These are phyloP conservation scores for Raddia guianensis DNA, from an alignment of 176 grass and related monocot species.

Conservation along the genomic window DNA sequence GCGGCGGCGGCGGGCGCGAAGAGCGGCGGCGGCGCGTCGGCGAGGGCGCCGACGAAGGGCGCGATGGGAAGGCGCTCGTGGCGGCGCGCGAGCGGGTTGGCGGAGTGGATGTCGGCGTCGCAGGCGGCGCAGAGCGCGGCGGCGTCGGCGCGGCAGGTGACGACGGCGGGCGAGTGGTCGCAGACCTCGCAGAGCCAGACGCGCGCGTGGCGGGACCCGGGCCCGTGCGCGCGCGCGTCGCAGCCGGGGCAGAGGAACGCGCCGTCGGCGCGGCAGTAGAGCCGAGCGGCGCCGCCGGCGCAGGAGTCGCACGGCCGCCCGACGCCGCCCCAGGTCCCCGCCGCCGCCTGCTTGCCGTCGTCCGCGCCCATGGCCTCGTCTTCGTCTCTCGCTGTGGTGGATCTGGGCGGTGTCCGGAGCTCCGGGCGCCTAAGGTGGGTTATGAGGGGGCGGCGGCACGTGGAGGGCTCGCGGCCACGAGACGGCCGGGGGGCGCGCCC, in stretches of 20 bases:
- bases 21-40: conserved; percentile 35
- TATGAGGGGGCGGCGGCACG: conserved; percentile 36
- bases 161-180: conserved; percentile 57
- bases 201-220: conserved; percentile 49
- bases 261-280: conserved; percentile 55
- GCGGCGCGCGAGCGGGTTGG: conserved; percentile 81
- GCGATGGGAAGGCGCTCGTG: conserved; percentile 75
- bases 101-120: conserved; percentile 87
- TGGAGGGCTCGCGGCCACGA: conserved; percentile 37
- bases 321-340: conserved; percentile 22
- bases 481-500: conserved; percentile 4
- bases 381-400: neutral
- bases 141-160: conserved; percentile 82
- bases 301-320: conserved; percentile 50
- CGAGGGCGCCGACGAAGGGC: conserved; percentile 51
- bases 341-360: conserved; percentile 19
- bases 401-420: neutral
- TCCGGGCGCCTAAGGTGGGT: neutral
- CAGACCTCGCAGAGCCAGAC: conserved; percentile 78
- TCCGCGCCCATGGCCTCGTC: conserved; percentile 15
- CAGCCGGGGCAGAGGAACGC: conserved; percentile 50
- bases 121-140: conserved; percentile 82
- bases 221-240: conserved; percentile 46
- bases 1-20: conserved; percentile 9
- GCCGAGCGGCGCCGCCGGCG: conserved; percentile 40